Evolutionary conservation across 441 rosid genomes (phyloP).

Genomic region (Erysimum cheiri): DNA sequence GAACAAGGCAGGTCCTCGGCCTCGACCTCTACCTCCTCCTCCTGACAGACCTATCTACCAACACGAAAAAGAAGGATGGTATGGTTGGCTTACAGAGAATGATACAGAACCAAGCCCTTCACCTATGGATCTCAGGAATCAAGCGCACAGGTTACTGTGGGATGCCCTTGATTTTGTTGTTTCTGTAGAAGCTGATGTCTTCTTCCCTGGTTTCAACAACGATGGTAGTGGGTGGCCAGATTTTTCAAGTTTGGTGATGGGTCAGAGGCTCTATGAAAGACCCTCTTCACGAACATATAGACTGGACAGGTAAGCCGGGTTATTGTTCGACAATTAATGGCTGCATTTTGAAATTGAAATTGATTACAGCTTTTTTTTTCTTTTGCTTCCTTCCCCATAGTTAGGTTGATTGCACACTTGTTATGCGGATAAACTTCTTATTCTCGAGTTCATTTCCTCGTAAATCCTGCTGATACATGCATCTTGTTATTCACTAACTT

Average conservation of each 20-base stretch:
- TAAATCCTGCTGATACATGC: constrained; percentile 25
- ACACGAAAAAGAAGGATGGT: constrained; percentile 99
- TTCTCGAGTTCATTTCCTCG: neutral
- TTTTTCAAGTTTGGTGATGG: constrained; percentile 96
- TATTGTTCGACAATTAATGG: constrained; percentile 21
- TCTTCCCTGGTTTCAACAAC: constrained; percentile 87
- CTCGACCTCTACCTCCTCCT: constrained; percentile 99
- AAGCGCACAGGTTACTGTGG: constrained; percentile 94
- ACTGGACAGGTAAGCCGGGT: constrained; percentile 75
- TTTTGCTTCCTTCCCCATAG: neutral
- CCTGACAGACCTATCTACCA: constrained; percentile 89
- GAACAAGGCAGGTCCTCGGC: constrained; percentile 96
- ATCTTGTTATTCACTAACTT: neutral
- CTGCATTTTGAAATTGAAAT: constrained; percentile 1
- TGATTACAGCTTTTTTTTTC: no score
- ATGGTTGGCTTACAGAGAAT: constrained; percentile 89
- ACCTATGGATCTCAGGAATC: constrained; percentile 71
- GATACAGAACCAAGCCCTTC: constrained; percentile 85
- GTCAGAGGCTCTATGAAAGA: constrained; percentile 91
- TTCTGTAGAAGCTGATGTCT: constrained; percentile 92
- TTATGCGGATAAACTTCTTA: constrained; percentile 8
- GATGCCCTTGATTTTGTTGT: constrained; percentile 95
- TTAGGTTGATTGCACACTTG: neutral
- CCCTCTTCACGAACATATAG: constrained; percentile 80
- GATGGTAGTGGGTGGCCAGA: constrained; percentile 94